Base-by-base conservation (phyloP, 306 rosid species). In the Erythrophleum fordii region DNA sequence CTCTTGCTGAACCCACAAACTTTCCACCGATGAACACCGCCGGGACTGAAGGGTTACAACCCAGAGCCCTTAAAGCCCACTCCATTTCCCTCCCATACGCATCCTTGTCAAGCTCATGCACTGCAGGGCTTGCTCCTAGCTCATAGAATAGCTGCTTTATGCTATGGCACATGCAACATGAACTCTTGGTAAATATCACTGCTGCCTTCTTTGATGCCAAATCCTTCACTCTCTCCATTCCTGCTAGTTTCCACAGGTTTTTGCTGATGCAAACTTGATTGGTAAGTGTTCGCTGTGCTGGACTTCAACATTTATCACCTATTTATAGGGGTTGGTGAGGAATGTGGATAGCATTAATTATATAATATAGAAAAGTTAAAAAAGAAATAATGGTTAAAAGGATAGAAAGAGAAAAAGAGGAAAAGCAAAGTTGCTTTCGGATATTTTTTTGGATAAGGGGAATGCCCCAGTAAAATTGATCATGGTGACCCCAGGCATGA, bases 201-300 rank as follows among this genome's bases (percentile, higher is more conserved):
- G 95, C 97, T 10, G 99, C 99, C 75, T 89, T 96, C 92, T 92
- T 91, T 76, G 98, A 86, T 78, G 99, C 97, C 91, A 96, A 88
- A 28, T 89, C 90, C 80, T 83, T 89, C 29, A 96, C 90, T 77
- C 88, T 92, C 75, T 96, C 97, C 99, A 96, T 96, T 18, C 12
- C 55, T 29, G 11, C 62, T 34, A 58, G 65, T 22, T 55, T 49
- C 18, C 72, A 18, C 41, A 29, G 34, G 42, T 7, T 4, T 31
- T 31, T 31, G 34, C 34, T 31, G 1, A 31, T 31, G 34, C 1
- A 13, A 5, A 28, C 66, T 59, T 12, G 37, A 59, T 26, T 59
- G 66, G 35, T 26, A 34, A 59, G 35, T 59, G 66, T 26, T 59
- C 3, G 53, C 46, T 53, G 49, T 94, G 94, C 71, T 76, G 83